These are phyloP conservation scores for Hansfordia pulvinata DNA, from an alignment of 2,329 filamentous ascomycete species.

Conservation along the genomic window DNA sequence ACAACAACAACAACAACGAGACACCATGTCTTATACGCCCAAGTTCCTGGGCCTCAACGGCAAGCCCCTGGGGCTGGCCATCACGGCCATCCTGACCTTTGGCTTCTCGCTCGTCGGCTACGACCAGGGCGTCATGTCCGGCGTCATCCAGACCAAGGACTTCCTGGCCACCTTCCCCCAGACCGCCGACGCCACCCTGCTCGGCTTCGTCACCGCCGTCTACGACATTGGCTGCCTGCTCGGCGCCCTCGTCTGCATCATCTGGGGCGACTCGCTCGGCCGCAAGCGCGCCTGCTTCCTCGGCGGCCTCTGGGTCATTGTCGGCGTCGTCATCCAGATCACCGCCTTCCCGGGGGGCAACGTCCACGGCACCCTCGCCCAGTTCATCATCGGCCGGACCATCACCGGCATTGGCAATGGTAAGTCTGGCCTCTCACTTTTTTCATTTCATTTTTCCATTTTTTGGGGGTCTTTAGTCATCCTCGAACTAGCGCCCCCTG, in stretches of 20 bases:
- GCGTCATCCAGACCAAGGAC: slow-evolving; percentile 4
- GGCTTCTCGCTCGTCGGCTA: too few relatives aligned
- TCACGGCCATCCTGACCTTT: too few relatives aligned
- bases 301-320: neutral
- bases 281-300: neutral
- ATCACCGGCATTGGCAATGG: slow-evolving; percentile 1
- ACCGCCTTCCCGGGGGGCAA: too few relatives aligned
- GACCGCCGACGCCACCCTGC: slow-evolving; percentile 1
- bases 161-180: slow-evolving; percentile 13
- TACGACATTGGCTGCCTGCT: slow-evolving; percentile 3
- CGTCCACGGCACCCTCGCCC: neutral
- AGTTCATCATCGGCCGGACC: neutral
- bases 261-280: slow-evolving; percentile 17
- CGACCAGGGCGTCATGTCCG: slow-evolving; percentile 1
- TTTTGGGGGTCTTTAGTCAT: too few relatives aligned
- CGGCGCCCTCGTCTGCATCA: slow-evolving; percentile 5
- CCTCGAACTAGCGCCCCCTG: too few relatives aligned
- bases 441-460: too few relatives aligned
- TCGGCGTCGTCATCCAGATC: slow-evolving; percentile 1
- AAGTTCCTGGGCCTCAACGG: too few relatives aligned
- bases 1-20: too few relatives aligned
- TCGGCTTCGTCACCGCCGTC: slow-evolving; percentile 2
- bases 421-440: too few relatives aligned
- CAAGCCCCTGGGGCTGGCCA: too few relatives aligned
- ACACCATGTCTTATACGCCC: too few relatives aligned